A percentile compares a stretch with the other conserved stretches of the same genome.
Conservation (phyloP, 202 grass and related monocot genomes). For the Panicum virgatum region DNA sequence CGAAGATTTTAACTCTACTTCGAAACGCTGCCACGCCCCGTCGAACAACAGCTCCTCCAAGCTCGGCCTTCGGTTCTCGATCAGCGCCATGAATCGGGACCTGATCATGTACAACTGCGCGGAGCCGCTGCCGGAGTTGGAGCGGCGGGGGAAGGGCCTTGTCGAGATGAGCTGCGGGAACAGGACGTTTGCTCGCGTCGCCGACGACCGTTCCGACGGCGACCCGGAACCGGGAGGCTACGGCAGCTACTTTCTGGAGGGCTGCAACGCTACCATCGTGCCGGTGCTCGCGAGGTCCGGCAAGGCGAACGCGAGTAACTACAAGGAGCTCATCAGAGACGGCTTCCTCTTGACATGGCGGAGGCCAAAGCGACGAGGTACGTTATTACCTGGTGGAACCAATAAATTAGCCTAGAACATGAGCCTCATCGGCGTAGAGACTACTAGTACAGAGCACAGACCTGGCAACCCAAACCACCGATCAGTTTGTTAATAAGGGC, state of each 20-base stretch:
- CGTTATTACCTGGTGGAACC: too few relatives aligned
- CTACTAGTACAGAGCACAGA: not conserved
- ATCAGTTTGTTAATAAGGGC: not conserved
- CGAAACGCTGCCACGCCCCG: not conserved
- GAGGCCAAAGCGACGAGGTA: fast-evolving
- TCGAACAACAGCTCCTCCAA: not conserved
- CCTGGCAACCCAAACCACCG: not conserved
- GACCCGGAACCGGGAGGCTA: not conserved
- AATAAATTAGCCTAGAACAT: not conserved
- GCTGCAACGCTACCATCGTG: not conserved
- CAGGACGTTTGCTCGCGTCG: not conserved
- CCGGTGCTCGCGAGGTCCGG: not conserved
- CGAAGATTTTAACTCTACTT: fast-evolving
- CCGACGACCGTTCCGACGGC: not conserved
- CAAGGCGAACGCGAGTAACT: slow-evolving; percentile 11
- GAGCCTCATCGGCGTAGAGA: not conserved
- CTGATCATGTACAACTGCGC: slow-evolving; percentile 46
- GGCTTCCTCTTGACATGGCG: slow-evolving; percentile 53
- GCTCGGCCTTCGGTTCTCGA: not conserved
- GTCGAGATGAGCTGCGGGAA: not conserved
- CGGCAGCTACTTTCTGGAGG: not conserved
- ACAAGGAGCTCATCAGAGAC: not conserved
- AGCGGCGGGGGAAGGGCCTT: too few relatives aligned
- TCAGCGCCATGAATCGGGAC: not conserved
- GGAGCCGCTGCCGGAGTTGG: fast-evolving